Percentiles rank a stretch among this genome's conserved stretches.
phyloP scores from a whole-genome alignment of 345 rosid species.

The Acer negundo region DNA sequence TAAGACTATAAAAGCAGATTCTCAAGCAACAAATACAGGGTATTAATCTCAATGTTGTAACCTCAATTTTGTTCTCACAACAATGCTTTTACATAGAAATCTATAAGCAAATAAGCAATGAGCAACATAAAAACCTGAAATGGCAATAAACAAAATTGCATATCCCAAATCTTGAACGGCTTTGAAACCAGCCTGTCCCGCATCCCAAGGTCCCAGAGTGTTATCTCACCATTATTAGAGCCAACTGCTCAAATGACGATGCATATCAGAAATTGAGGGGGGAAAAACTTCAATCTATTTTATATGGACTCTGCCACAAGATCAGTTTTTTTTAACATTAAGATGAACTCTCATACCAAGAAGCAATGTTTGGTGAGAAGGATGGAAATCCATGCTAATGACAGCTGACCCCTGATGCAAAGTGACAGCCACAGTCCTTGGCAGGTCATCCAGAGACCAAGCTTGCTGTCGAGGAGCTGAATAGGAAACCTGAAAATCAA shows the following conservation, averaged over 20 bases:
- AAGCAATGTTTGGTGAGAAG: conserved; percentile 63
- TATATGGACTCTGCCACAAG: not conserved
- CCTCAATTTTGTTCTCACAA: not conserved
- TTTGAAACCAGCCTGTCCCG: conserved; percentile 66
- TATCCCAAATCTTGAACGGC: conserved; percentile 80
- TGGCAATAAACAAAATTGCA: conserved; percentile 46
- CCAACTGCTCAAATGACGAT: conserved; percentile 65
- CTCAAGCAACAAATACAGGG: conserved; percentile 2
- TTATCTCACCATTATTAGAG: conserved; percentile 71
- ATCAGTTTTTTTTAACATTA: not conserved
- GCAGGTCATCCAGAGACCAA: conserved; percentile 82
- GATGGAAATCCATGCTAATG: conserved; percentile 92
- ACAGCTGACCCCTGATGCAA: conserved; percentile 77
- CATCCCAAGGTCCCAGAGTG: conserved; percentile 73
- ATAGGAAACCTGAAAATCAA: conserved; percentile 61
- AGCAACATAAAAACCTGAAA: conserved; percentile 60
- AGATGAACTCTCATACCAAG: conserved; percentile 56
- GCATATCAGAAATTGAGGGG: conserved; percentile 24
- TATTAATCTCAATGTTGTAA: not conserved
- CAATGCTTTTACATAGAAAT: conserved; percentile 3
- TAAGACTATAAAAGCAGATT: conserved; percentile 23
- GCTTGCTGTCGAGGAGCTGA: conserved; percentile 59
- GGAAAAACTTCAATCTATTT: not conserved
- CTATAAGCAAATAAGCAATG: not conserved
- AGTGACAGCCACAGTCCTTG: conserved; percentile 65